Conservation (phyloP, 495 filamentous ascomycete genomes). For the Penicillium ucsense region DNA sequence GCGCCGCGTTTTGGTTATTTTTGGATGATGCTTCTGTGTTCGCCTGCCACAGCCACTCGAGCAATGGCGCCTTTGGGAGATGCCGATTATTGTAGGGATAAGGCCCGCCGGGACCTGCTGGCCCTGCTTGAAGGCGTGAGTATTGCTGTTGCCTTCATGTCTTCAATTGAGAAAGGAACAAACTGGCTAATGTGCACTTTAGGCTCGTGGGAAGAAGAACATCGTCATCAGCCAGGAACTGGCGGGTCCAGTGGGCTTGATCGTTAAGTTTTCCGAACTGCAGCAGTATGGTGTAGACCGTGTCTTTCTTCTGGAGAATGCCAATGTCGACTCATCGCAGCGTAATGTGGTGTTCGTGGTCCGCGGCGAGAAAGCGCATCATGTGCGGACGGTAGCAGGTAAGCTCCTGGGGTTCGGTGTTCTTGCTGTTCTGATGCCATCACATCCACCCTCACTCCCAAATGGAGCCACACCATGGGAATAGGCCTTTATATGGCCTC, state of each 20-base stretch:
- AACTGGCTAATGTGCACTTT: background rate
- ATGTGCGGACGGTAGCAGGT: constrained; percentile 83
- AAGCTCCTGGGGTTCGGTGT: constrained; percentile 26
- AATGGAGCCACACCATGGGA: background rate
- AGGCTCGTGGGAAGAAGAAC: constrained; percentile 98
- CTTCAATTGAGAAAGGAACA: constrained; percentile 13
- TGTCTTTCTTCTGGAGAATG: constrained; percentile 90
- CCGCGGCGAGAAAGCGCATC: constrained; percentile 74
- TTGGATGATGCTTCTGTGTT: constrained; percentile 8
- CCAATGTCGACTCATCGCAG: constrained; percentile 85
- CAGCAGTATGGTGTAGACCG: constrained; percentile 96
- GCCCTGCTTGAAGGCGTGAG: constrained; percentile 86
- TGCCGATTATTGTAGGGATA: constrained; percentile 70
- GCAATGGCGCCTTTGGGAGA: constrained; percentile 64
- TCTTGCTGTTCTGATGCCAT: constrained; percentile 1
- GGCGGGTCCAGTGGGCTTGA: constrained; percentile 77
- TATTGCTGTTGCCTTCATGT: constrained; percentile 31
- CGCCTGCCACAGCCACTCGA: constrained; percentile 14
- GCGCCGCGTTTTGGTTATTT: constrained; percentile 9
- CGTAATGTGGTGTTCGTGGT: constrained; percentile 91
- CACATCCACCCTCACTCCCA: background rate
- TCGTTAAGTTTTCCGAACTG: constrained; percentile 85
- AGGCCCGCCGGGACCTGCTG: constrained; percentile 75
- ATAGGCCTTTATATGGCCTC: constrained; percentile 27
- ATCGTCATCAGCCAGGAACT: constrained; percentile 85